These are phyloP conservation scores for Malassezia sympodialis DNA, from an alignment of 1,284 basidiomycete genomes.

Conservation along the genomic window DNA sequence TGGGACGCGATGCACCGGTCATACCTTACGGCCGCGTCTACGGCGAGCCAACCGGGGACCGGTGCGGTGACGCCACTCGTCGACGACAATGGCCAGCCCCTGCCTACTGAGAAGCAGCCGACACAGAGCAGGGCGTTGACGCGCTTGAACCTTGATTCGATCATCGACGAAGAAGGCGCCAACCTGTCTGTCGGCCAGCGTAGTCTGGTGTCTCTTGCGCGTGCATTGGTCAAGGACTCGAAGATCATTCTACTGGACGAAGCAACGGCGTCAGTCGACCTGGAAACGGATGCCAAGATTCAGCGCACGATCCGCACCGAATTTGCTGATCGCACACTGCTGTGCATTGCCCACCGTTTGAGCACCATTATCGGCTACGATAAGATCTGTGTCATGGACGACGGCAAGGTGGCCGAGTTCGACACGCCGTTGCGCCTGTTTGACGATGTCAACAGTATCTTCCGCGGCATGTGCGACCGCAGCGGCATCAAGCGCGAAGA, in stretches of 20 bases:
- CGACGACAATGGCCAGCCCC: not conserved
- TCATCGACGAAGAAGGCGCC: constrained; percentile 44
- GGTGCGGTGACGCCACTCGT: constrained; percentile 6
- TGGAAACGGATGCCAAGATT: constrained; percentile 70
- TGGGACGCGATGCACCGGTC: constrained; percentile 47
- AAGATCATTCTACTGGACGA: constrained; percentile 53
- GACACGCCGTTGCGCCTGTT: constrained; percentile 61
- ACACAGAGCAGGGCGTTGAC: constrained; percentile 18
- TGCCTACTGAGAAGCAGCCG: not conserved
- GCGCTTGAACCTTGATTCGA: constrained; percentile 41
- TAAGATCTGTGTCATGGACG: constrained; percentile 66
- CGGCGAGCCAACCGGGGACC: constrained; percentile 14
- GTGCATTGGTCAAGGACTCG: constrained; percentile 44
- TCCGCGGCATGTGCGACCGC: constrained; percentile 64
- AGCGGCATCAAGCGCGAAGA: constrained; percentile 58
- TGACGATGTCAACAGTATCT: constrained; percentile 54
- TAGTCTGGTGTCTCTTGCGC: constrained; percentile 46
- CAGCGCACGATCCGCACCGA: constrained; percentile 74
- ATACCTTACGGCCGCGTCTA: constrained; percentile 35
- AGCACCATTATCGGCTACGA: constrained; percentile 73
- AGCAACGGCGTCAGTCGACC: constrained; percentile 67
- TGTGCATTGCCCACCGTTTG: constrained; percentile 64
- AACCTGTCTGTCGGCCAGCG: constrained; percentile 48
- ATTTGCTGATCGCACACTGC: constrained; percentile 66
- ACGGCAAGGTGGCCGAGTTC: constrained; percentile 63